These are phyloP conservation scores for Skeletonema marinoi DNA, from an alignment of 108 stramenopile genomes.

Conservation along the genomic window DNA sequence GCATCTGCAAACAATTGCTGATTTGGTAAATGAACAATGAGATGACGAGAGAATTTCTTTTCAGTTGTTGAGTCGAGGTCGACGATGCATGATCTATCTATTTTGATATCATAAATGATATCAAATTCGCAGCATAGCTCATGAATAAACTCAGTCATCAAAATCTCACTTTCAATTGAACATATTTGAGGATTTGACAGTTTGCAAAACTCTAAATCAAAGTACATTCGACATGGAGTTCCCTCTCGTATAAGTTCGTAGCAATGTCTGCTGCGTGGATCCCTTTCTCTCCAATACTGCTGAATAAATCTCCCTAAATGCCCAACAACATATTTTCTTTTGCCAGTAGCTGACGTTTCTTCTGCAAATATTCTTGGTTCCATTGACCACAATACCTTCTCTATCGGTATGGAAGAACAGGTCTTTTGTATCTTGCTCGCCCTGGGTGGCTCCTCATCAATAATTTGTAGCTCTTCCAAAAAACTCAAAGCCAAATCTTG, in stretches of 20 bases:
- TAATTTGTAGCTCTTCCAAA: conserved; percentile 18
- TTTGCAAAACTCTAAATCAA: conserved; percentile 93
- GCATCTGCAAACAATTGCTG: conserved; percentile 68
- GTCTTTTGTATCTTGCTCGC: conserved; percentile 25
- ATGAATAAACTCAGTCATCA: conserved; percentile 68
- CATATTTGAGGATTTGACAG: conserved; percentile 64
- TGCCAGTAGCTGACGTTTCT: conserved; percentile 72
- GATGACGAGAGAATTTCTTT: conserved; percentile 91
- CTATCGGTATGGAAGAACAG: neutral
- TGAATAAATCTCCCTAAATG: conserved; percentile 81
- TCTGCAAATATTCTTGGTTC: conserved; percentile 85
- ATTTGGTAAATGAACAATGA: conserved; percentile 85
- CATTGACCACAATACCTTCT: conserved; percentile 69
- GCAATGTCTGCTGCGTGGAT: conserved; percentile 69
- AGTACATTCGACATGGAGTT: conserved; percentile 92
- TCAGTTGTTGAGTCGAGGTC: conserved; percentile 93
- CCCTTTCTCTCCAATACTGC: conserved; percentile 74
- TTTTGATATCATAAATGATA: conserved; percentile 28
- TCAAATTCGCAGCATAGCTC: conserved; percentile 64
- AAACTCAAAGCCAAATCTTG: conserved; percentile 67
- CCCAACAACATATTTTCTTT: conserved; percentile 83
- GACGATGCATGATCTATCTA: conserved; percentile 55
- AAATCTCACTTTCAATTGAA: conserved; percentile 41
- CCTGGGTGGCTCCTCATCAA: neutral
- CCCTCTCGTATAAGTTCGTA: conserved; percentile 95